Evolutionary conservation across 1,139 yeast species (phyloP).

Genomic region (Sugiyamaella neomexicana): DNA sequence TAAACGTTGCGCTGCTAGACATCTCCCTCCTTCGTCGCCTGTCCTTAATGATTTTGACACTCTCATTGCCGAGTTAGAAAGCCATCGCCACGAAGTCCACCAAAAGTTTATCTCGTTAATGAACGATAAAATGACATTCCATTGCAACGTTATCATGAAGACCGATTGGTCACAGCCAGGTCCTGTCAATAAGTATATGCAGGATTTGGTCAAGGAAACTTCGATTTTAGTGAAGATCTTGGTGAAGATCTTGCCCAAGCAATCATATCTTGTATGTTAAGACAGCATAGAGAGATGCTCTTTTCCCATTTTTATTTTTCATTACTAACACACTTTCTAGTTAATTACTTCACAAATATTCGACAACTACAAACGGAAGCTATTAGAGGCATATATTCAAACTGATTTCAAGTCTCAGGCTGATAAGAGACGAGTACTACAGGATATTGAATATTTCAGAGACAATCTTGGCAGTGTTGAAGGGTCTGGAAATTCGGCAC

Average conservation of each 20-base stretch:
- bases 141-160: constrained; percentile 48
- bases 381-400: constrained; percentile 56
- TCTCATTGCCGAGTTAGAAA: constrained; percentile 45
- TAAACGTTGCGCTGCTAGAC: constrained; percentile 36
- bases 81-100: constrained; percentile 67
- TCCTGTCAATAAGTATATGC: constrained; percentile 62
- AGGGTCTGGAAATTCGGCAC: constrained; percentile 67
- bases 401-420: constrained; percentile 46
- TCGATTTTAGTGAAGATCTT: constrained; percentile 61
- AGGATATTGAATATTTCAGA: constrained; percentile 65
- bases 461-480: constrained; percentile 59
- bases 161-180: constrained; percentile 54
- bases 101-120: constrained; percentile 66
- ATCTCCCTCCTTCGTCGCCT: constrained; percentile 23
- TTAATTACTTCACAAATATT: constrained; percentile 45
- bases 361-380: constrained; percentile 57
- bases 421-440: constrained; percentile 46
- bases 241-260: constrained; percentile 56
- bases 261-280: constrained; percentile 44
- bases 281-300: not conserved
- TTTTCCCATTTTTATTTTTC: not conserved
- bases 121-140: constrained; percentile 60
- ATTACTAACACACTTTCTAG: constrained; percentile 19
- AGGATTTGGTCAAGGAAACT: constrained; percentile 64
- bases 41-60: constrained; percentile 42